Conservation (phyloP, 371 early-diverging fungal genomes). For the Coemansia sp. region DNA sequence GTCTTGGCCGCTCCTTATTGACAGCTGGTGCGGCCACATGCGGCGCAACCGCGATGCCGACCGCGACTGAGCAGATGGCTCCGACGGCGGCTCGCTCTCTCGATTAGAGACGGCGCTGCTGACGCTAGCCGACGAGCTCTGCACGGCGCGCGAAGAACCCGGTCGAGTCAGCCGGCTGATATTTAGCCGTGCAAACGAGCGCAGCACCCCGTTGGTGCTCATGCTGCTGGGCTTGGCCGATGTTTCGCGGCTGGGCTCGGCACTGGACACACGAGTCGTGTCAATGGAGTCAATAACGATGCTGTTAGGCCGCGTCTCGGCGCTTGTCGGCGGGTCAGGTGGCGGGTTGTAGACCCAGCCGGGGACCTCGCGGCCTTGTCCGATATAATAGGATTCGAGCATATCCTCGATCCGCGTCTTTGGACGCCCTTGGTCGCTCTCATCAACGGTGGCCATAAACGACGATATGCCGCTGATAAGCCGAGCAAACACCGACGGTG, state of each 20-base stretch:
- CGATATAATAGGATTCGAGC: constrained; percentile 43
- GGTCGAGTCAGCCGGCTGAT: constrained; percentile 17
- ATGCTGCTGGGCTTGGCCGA: constrained; percentile 15
- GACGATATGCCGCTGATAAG: constrained; percentile 17
- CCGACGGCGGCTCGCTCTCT: neutral
- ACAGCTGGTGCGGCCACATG: neutral
- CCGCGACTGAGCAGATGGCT: neutral
- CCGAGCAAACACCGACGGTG: constrained; percentile 20
- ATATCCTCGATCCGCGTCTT: constrained; percentile 46
- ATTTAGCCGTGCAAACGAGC: constrained; percentile 26
- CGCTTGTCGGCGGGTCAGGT: constrained; percentile 19
- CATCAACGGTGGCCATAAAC: constrained; percentile 25
- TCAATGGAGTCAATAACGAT: neutral
- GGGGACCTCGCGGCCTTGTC: constrained; percentile 34
- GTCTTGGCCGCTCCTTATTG: neutral
- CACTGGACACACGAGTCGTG: neutral
- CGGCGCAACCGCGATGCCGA: neutral
- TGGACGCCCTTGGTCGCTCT: neutral
- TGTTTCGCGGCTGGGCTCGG: constrained; percentile 9
- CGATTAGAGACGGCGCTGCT: too few relatives aligned
- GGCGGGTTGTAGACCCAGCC: constrained; percentile 45
- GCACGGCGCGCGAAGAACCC: neutral
- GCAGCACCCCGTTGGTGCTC: constrained; percentile 12
- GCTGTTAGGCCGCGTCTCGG: neutral
- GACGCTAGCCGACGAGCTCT: neutral